phyloP scores from a whole-genome alignment of 192 early-diverging fungal species.

The Glomus cerebriforme region DNA sequence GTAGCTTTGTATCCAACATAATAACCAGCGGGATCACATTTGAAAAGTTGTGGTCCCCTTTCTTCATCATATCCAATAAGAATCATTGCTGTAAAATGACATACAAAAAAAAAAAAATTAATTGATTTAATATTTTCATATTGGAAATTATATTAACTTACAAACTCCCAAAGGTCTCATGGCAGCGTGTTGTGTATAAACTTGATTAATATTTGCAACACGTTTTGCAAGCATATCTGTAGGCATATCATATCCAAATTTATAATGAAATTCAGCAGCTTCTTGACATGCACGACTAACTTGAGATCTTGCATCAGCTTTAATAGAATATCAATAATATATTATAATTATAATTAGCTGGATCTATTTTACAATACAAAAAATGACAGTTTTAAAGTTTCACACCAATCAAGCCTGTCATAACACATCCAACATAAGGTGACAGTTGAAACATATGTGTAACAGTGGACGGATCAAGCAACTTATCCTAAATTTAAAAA shows the following conservation, averaged over 20 bases:
- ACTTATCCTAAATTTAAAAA: conserved; percentile 77
- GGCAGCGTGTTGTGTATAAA: conserved; percentile 98
- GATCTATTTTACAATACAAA: not conserved
- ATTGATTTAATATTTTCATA: too few species aligned
- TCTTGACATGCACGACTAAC: conserved; percentile 91
- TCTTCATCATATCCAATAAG: conserved; percentile 96
- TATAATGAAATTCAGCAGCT: conserved; percentile 98
- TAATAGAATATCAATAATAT: conserved; percentile 8
- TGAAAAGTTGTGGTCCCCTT: conserved; percentile 95
- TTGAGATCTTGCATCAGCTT: conserved; percentile 91
- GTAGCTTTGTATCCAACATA: conserved; percentile 98
- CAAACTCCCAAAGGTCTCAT: conserved; percentile 97
- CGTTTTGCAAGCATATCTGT: conserved; percentile 96
- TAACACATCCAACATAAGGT: conserved; percentile 93
- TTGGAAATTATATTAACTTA: too few species aligned
- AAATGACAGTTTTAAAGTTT: conserved; percentile 17
- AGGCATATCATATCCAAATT: conserved; percentile 97
- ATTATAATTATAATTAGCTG: not conserved
- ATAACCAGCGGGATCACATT: conserved; percentile 97
- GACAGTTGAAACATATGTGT: conserved; percentile 94
- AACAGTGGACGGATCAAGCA: conserved; percentile 90
- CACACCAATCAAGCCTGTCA: conserved; percentile 91
- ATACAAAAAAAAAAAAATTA: too few species aligned
- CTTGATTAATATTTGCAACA: conserved; percentile 98
- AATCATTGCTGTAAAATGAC: conserved; percentile 86